Evolutionary conservation across 192 early-diverging fungal species (phyloP), one percentile per base, ranked within the genome.

Genomic region (Mortierella claussenii): DNA sequence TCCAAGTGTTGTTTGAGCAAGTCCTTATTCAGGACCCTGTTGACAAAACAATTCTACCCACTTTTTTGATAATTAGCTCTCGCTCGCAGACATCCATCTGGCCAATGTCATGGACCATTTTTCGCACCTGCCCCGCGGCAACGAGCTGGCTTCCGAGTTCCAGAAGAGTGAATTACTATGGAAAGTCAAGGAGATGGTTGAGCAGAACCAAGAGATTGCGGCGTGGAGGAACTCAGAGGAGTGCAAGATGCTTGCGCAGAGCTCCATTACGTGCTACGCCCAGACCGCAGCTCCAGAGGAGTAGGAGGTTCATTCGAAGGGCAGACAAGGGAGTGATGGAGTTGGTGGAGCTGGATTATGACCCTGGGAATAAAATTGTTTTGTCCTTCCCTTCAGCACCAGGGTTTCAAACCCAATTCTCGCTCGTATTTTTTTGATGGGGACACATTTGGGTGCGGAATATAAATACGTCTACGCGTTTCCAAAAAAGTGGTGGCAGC

Each of bases 81-180:
- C 57, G 0, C 36, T 75, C 12, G 71, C 71, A 7, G 71, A 75
- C 43, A 75, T 75, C 3, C 71, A 75, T 30, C 26, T 76, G 26
- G 64, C 50, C 34, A 76, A 67, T 24, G 40, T 62, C 0, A 66
- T 76, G 21, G 73, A 67, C 24, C 65, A 76, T 28, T 67, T 76
- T 30, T 55, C 64, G 7, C 58, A 66, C 5, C 59, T 76, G 11
- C 65, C 73, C 1, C 21, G 45, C 1, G 73, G 64, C 8, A 7
- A 48, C 4, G 18, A 8, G 4, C 61, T 55, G 27, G 49, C 24
- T 0, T 57, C 58, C 8, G 20, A 48, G 24, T 76, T 76, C 44
- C n/a, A 50, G 24, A 62, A 61, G 15, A 50, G 52, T 11, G 21
- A 23, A 11, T 13, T 27, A 21, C 13, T 76, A 21, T 61, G 56